Conservation (phyloP, 331 rosid species). For the Spiraea crenata region DNA sequence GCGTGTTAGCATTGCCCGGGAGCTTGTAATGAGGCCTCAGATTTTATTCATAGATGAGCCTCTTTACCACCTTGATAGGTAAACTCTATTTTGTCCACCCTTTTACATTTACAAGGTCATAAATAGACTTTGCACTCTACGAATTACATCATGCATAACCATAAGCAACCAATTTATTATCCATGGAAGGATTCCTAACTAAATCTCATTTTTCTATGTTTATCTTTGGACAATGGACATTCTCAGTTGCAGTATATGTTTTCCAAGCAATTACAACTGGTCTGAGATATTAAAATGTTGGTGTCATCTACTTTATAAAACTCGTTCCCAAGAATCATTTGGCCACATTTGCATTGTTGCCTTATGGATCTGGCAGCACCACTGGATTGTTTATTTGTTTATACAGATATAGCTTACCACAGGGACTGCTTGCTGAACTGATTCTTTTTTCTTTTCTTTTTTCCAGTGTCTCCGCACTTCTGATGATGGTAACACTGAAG, state of each 20-base stretch:
- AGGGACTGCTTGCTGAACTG: not conserved
- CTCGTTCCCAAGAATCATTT: not conserved
- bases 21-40: conserved; percentile 95
- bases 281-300: not conserved
- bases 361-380: not conserved
- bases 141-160: not conserved
- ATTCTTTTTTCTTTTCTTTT: conserved; percentile 20
- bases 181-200: conserved; percentile 4
- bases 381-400: not conserved
- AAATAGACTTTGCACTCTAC: not conserved
- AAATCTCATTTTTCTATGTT: not conserved
- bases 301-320: not conserved
- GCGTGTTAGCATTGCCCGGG: conserved; percentile 91
- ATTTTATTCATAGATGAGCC: conserved; percentile 94
- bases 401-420: not conserved
- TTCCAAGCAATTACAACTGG: not conserved
- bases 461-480: conserved; percentile 88
- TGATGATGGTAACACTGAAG: conserved; percentile 99
- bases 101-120: not conserved
- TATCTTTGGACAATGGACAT: not conserved
- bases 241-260: not conserved
- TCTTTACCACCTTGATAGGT: conserved; percentile 94
- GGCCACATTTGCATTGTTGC: not conserved
- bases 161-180: conserved; percentile 9
- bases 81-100: not conserved